Evolutionary conservation across 805 yeast species (phyloP), one percentile per base, ranked within the genome.

Genomic region (Lipomyces oligophaga): DNA sequence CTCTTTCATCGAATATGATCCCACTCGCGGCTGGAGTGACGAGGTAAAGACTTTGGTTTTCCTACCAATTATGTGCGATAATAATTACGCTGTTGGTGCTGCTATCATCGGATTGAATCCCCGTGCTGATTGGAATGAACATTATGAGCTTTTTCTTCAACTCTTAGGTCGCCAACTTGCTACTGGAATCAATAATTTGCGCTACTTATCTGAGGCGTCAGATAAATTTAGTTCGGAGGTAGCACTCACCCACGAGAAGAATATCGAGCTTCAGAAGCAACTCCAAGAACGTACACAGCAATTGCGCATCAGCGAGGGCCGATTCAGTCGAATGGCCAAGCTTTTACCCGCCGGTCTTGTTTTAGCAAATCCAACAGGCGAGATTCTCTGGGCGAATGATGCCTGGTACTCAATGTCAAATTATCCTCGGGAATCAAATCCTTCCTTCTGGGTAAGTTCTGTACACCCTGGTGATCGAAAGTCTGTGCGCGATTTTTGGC

Each of bases 1-100:
- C 11, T 13, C 33, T 11, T 51, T 41, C 24, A 45, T 52, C 8
- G 45, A 45, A 21, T 43, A 51, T 32, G 55, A 46, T 22, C 56
- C 56, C 18, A 42, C 52, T 8, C 48, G 56, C 3, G 57, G 57
- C 16, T 53, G 57, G 57, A 37, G 48, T 25, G 57, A 53, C 19
- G 44, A 38, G 21, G 30, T 52, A 21, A 31, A 19, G 10, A 40
- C 45, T 30, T 41, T 52, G 10, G 45, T 53, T 4, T 46, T 53
- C 30, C 26, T 45, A 13, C 56, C 57, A 15, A 52, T 51, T 27
- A 53, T 52, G 56, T 47, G 56, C 34, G 57, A 51, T 26, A 46
- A 51, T 30, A 43, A 50, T 16, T 36, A 42, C 25, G 57, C 46
- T 5, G 52, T 53, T 7, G 57, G 56, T 11, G 56, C 52, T 8